Evolutionary conservation across 306 rosid genomes (phyloP).

Genomic region (Prosopis cineraria): DNA sequence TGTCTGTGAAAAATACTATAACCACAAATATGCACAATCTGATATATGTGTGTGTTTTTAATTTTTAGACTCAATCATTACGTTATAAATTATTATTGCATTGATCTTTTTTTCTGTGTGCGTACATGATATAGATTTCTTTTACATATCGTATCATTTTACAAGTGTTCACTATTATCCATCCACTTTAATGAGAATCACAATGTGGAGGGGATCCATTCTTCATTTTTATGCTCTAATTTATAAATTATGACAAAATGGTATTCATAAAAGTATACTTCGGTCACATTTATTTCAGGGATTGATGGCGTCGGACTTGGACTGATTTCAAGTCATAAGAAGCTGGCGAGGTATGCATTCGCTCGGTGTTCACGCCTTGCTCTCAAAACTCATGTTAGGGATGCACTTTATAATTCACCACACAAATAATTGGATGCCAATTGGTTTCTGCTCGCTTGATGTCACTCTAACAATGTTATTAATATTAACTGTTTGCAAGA

Average conservation of each 20-base stretch:
- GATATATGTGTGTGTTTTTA: too few relatives aligned
- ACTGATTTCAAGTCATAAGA: slow-evolving; percentile 63
- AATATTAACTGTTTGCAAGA: neutral
- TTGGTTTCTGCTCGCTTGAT: slow-evolving; percentile 22
- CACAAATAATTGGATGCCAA: neutral
- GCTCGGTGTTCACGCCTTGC: neutral
- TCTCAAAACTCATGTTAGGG: neutral
- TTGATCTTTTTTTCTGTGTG: too few relatives aligned
- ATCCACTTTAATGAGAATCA: neutral
- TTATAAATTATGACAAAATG: neutral
- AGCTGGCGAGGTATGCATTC: slow-evolving; percentile 65
- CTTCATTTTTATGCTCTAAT: neutral
- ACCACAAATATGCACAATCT: too few relatives aligned
- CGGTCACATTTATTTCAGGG: slow-evolving; percentile 46
- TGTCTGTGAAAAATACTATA: neutral
- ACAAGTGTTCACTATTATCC: neutral
- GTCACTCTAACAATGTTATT: slow-evolving; percentile 4
- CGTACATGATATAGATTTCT: neutral
- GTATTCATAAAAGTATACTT: neutral
- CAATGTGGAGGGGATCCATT: neutral
- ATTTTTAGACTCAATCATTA: too few relatives aligned
- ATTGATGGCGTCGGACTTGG: slow-evolving; percentile 89
- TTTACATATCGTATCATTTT: neutral
- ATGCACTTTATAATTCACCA: neutral
- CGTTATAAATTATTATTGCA: too few relatives aligned